These are phyloP conservation scores for Ganoderma resinaceum DNA, from an alignment of 1,284 basidiomycete species.

Conservation along the genomic window DNA sequence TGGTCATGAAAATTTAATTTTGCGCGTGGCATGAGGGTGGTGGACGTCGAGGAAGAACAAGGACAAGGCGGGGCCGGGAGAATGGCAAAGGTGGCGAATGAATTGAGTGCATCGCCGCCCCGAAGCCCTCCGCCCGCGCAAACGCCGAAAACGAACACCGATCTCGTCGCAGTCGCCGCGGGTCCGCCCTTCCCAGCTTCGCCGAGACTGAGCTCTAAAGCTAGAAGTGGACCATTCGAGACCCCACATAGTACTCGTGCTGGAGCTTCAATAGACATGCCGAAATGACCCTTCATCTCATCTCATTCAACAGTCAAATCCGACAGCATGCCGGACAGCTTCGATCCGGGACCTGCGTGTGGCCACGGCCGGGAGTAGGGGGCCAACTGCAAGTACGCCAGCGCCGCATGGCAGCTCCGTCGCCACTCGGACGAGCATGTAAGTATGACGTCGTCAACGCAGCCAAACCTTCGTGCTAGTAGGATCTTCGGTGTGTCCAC, in stretches of 20 bases:
- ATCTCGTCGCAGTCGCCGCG: not conserved
- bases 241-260: not conserved
- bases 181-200: not conserved
- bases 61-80: not conserved
- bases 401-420: not conserved
- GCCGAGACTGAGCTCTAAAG: not conserved
- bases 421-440: not conserved
- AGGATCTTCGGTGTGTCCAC: not conserved
- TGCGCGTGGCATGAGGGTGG: not conserved
- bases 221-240: not conserved
- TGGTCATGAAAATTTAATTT: not conserved
- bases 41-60: not conserved
- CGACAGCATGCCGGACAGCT: not conserved
- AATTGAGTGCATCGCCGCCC: too few species aligned
- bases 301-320: not conserved
- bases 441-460: not conserved
- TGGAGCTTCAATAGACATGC: not conserved
- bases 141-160: not conserved
- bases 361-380: not conserved
- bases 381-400: not conserved
- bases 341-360: not conserved
- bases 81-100: not conserved
- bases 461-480: not conserved
- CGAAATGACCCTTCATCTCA: not conserved
- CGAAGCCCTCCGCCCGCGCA: not conserved